Percentiles rank a stretch among this genome's conserved stretches.
Evolutionary conservation across 495 filamentous ascomycete genomes (phyloP).

Genomic region (Amorphotheca resinae): DNA sequence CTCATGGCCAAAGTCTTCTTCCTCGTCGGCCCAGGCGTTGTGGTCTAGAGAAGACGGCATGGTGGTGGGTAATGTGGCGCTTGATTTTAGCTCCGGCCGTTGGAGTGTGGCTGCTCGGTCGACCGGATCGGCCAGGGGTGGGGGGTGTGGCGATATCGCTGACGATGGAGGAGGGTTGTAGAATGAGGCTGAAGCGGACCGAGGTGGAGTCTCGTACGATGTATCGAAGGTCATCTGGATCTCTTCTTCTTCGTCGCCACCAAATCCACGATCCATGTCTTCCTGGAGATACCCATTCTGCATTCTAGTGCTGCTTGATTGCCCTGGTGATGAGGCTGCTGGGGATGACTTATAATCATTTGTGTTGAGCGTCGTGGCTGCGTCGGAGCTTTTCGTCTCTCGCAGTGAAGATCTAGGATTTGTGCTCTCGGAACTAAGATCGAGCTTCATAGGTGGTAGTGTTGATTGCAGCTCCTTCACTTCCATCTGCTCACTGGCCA

Average conservation of each 20-base stretch:
- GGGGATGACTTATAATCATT: slow-evolving; percentile 27
- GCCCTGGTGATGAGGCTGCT: slow-evolving; percentile 16
- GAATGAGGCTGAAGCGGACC: slow-evolving; percentile 6
- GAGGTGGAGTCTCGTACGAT: slow-evolving; percentile 30
- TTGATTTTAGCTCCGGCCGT: slow-evolving; percentile 23
- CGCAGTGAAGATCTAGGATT: slow-evolving; percentile 58
- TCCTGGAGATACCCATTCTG: slow-evolving; percentile 4
- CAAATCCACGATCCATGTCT: too few species aligned
- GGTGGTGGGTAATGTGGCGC: slow-evolving; percentile 28
- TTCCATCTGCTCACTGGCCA: slow-evolving; percentile 53
- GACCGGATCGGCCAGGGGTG: slow-evolving; percentile 7
- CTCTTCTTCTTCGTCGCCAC: slow-evolving; percentile 24
- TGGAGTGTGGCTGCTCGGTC: not conserved
- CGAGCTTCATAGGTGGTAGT: slow-evolving; percentile 76
- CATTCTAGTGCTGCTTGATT: slow-evolving; percentile 19
- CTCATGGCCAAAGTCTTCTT: slow-evolving; percentile 57
- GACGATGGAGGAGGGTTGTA: slow-evolving; percentile 20
- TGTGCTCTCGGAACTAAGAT: slow-evolving; percentile 33
- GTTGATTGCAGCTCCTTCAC: slow-evolving; percentile 79
- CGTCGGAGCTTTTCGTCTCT: slow-evolving; percentile 52
- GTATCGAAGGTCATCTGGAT: slow-evolving; percentile 68
- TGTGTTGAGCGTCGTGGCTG: slow-evolving; percentile 44
- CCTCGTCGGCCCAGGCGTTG: slow-evolving; percentile 79
- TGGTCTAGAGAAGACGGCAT: slow-evolving; percentile 38
- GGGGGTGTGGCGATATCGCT: slow-evolving; percentile 9